Conservation (phyloP, 1,284 basidiomycete species). For the Tremellales sp. region DNA sequence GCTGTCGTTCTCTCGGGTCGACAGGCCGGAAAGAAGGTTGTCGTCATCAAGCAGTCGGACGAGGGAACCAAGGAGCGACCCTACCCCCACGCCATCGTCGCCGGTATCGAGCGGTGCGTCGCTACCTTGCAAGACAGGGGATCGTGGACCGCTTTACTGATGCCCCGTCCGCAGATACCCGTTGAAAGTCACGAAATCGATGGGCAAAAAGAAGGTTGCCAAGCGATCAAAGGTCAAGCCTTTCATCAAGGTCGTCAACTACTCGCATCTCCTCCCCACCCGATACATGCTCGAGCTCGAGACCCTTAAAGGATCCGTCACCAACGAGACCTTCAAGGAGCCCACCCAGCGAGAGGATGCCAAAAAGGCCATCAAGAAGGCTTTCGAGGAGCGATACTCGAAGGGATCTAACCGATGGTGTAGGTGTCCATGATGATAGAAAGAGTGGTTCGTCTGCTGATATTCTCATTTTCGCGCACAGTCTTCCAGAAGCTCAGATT, state of each 20-base stretch:
- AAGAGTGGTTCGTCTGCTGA: too few relatives aligned
- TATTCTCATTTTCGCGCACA: too few relatives aligned
- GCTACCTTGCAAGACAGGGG: too few relatives aligned
- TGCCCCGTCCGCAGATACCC: constrained; percentile 64
- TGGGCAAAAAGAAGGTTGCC: constrained; percentile 91
- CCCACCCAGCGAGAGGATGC: constrained; percentile 84
- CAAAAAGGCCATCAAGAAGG: constrained; percentile 94
- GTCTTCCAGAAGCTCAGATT: constrained; percentile 42
- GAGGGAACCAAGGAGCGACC: constrained; percentile 82
- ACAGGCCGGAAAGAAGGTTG: constrained; percentile 97
- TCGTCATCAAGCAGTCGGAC: constrained; percentile 90
- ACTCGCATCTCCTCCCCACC: constrained; percentile 95
- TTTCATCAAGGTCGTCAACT: constrained; percentile 98
- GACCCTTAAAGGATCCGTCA: constrained; percentile 77
- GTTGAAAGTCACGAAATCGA: constrained; percentile 88
- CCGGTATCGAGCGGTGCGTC: constrained; percentile 72
- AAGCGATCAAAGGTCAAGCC: constrained; percentile 93
- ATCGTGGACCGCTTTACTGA: background rate
- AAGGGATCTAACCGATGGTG: constrained; percentile 92
- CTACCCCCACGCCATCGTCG: constrained; percentile 94
- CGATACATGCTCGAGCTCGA: constrained; percentile 94
- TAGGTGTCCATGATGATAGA: too few relatives aligned
- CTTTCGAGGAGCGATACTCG: constrained; percentile 87
- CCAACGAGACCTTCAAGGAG: constrained; percentile 90
- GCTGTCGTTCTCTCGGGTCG: constrained; percentile 94